These are phyloP conservation scores for Backusella mclennaniae DNA, from an alignment of 192 early-diverging fungal genomes.

Conservation along the genomic window DNA sequence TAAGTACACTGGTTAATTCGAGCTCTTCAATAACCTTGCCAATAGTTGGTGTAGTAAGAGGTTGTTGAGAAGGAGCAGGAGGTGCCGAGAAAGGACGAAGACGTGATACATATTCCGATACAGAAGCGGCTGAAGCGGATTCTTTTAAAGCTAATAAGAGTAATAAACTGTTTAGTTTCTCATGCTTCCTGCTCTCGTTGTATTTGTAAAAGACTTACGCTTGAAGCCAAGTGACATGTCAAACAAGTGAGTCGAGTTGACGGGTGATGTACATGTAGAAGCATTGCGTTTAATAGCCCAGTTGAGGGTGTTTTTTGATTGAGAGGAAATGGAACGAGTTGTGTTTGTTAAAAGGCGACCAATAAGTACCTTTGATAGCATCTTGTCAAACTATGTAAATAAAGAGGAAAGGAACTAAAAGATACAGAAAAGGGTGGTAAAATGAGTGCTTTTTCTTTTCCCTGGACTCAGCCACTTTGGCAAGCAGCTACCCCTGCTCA, in stretches of 20 bases:
- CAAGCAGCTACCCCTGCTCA: constrained; percentile 1
- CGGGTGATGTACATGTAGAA: neutral
- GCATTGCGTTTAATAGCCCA: constrained; percentile 2
- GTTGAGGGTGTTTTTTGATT: neutral
- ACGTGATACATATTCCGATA: constrained; percentile 21
- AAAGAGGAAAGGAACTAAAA: neutral
- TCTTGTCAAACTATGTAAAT: neutral
- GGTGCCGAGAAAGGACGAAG: constrained; percentile 23
- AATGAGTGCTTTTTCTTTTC: neutral
- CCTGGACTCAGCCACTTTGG: constrained; percentile 4
- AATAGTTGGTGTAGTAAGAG: neutral
- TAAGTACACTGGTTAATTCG: constrained; percentile 74
- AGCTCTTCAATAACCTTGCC: constrained; percentile 26
- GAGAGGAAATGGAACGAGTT: neutral
- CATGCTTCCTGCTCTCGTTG: neutral
- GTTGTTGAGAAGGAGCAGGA: constrained; percentile 18
- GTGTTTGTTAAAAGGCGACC: constrained; percentile 3
- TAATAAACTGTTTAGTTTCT: neutral
- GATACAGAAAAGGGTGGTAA: neutral
- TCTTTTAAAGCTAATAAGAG: constrained; percentile 7
- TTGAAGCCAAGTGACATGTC: constrained; percentile 8
- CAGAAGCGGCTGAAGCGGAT: neutral
- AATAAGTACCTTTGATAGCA: neutral
- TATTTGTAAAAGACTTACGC: neutral
- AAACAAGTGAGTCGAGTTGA: neutral